Conservation (phyloP, 2,329 filamentous ascomycete species). For the Ambrosiella xylebori region DNA sequence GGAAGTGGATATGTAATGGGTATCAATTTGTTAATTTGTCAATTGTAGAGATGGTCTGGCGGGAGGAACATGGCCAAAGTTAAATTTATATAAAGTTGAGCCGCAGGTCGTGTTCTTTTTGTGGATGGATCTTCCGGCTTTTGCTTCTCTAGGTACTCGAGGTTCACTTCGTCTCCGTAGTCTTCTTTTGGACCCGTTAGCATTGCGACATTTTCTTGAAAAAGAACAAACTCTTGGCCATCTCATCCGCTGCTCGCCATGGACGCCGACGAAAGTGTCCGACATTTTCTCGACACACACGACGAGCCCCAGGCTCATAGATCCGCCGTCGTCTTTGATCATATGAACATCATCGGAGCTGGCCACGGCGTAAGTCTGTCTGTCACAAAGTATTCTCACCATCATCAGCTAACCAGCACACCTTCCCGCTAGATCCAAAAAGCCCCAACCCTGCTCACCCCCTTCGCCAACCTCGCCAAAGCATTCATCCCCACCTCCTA, state of each 20-base stretch:
- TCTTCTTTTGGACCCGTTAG: too few species aligned
- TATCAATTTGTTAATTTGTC: too few species aligned
- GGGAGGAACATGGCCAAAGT: too few species aligned
- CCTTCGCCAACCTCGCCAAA: background rate
- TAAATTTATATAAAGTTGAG: too few species aligned
- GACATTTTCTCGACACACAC: background rate
- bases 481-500: background rate
- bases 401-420: background rate
- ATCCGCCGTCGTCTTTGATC: background rate
- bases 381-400: background rate
- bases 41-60: too few species aligned
- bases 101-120: too few species aligned
- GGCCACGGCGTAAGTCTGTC: background rate
- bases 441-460: background rate
- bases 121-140: too few species aligned
- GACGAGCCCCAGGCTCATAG: background rate
- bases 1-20: too few species aligned
- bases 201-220: too few species aligned
- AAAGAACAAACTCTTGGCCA: too few species aligned
- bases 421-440: background rate
- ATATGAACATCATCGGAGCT: background rate
- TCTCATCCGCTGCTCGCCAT: background rate
- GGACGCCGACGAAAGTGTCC: background rate
- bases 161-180: too few species aligned
- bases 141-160: too few species aligned